These are phyloP conservation scores for Mariannaea elegans DNA, from an alignment of 2,329 filamentous ascomycete species.

Conservation along the genomic window DNA sequence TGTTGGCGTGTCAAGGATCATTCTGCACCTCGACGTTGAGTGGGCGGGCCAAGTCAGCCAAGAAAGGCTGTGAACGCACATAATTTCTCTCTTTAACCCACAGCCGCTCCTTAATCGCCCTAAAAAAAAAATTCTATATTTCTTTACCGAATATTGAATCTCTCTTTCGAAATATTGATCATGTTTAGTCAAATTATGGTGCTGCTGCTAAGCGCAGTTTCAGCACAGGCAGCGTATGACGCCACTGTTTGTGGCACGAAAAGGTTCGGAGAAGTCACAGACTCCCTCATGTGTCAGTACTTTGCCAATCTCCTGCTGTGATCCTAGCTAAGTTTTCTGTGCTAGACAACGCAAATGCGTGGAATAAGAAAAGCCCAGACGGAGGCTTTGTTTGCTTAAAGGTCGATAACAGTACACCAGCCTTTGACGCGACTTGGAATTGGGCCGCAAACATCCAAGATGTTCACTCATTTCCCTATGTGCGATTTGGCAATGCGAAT, in stretches of 20 bases:
- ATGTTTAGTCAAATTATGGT: background rate
- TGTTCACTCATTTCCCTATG: conserved; percentile 39
- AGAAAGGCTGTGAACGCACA: too few relatives aligned
- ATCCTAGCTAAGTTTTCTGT: background rate
- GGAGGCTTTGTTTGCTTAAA: conserved; percentile 36
- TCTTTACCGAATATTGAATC: background rate
- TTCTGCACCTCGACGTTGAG: background rate
- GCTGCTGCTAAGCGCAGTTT: background rate
- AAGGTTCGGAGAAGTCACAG: conserved; percentile 1
- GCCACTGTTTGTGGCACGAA: conserved; percentile 16
- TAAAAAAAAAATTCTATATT: too few relatives aligned
- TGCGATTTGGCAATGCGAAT: conserved; percentile 30
- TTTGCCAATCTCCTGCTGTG: background rate
- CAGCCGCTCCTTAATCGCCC: too few relatives aligned
- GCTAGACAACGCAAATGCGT: conserved; percentile 39
- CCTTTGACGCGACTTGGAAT: conserved; percentile 35
- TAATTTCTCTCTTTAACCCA: too few relatives aligned
- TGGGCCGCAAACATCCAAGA: conserved; percentile 36
- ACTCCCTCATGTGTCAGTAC: conserved; percentile 16
- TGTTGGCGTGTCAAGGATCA: background rate
- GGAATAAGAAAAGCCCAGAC: conserved; percentile 36
- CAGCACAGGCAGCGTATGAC: conserved; percentile 9
- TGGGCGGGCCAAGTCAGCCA: background rate
- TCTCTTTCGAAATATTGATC: background rate
- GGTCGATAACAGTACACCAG: conserved; percentile 36